phyloP scores from a whole-genome alignment of 2,329 filamentous ascomycete genomes.

The Talaromyces sp. region DNA sequence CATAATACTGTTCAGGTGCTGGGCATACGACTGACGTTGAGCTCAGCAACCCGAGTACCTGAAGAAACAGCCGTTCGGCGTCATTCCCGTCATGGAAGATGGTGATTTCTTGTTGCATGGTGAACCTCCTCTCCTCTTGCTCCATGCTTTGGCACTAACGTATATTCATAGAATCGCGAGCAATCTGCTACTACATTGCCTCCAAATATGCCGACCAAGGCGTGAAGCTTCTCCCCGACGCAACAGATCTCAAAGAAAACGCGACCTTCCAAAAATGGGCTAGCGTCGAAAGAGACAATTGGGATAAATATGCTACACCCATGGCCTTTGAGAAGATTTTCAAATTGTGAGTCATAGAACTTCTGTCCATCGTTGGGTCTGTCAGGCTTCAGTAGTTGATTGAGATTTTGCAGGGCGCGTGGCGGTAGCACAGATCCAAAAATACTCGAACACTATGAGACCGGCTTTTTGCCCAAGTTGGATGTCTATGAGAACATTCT shows the following conservation, averaged over 20 bases:
- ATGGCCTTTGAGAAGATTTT: constrained; percentile 25
- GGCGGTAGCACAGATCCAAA: constrained; percentile 17
- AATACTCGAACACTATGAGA: neutral
- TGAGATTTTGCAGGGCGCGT: constrained; percentile 15
- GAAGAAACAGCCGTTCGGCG: constrained; percentile 34
- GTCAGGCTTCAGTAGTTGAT: neutral
- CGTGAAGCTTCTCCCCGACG: constrained; percentile 17
- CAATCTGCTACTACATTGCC: constrained; percentile 33
- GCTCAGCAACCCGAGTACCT: constrained; percentile 20
- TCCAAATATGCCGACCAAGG: constrained; percentile 22
- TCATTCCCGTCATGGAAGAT: constrained; percentile 35
- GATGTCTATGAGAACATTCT: constrained; percentile 23
- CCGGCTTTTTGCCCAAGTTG: constrained; percentile 18
- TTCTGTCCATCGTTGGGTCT: neutral
- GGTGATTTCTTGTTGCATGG: constrained; percentile 22
- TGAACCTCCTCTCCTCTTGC: neutral
- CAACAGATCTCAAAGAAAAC: constrained; percentile 23
- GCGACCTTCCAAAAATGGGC: neutral
- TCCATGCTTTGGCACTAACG: neutral
- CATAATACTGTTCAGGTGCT: neutral
- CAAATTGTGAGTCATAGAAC: constrained; percentile 17
- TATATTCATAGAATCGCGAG: constrained; percentile 20
- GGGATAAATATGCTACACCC: constrained; percentile 26
- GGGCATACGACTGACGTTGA: neutral
- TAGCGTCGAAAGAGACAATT: constrained; percentile 20